Conservation (phyloP, 345 rosid genomes). For the Citrus glauca region DNA sequence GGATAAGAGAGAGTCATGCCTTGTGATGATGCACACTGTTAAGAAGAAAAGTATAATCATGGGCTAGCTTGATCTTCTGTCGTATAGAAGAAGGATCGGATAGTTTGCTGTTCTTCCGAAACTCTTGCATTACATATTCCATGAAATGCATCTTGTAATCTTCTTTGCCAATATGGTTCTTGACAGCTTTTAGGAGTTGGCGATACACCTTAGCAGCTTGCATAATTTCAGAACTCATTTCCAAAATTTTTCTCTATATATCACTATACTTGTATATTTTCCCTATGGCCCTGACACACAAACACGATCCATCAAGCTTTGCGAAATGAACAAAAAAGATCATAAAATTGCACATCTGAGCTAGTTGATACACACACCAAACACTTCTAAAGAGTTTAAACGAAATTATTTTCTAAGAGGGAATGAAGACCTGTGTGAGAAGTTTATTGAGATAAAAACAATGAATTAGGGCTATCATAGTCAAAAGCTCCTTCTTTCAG, state of each 20-base stretch:
- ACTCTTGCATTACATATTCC: slow-evolving; percentile 56
- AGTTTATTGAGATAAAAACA: neutral
- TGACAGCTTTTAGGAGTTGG: slow-evolving; percentile 63
- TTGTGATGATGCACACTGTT: slow-evolving; percentile 81
- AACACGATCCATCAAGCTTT: neutral
- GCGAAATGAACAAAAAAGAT: neutral
- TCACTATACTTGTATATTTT: neutral
- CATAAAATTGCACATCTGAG: neutral
- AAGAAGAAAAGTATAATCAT: slow-evolving; percentile 57
- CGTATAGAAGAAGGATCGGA: slow-evolving; percentile 27
- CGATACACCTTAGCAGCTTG: slow-evolving; percentile 56
- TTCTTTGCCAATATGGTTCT: slow-evolving; percentile 71
- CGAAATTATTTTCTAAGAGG: neutral
- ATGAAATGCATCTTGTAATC: slow-evolving; percentile 62
- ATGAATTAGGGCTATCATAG: neutral
- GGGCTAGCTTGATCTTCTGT: slow-evolving; percentile 65
- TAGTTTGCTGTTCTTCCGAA: slow-evolving; percentile 38
- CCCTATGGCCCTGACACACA: neutral
- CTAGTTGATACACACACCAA: neutral
- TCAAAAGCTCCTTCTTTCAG: neutral
- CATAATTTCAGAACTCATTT: slow-evolving; percentile 47
- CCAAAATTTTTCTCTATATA: slow-evolving; percentile 1
- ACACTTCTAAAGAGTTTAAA: neutral
- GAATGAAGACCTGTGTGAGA: neutral
- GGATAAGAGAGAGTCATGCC: slow-evolving; percentile 32